Conservation (phyloP, 2,329 filamentous ascomycete genomes). For the Fusarium chuoi region DNA sequence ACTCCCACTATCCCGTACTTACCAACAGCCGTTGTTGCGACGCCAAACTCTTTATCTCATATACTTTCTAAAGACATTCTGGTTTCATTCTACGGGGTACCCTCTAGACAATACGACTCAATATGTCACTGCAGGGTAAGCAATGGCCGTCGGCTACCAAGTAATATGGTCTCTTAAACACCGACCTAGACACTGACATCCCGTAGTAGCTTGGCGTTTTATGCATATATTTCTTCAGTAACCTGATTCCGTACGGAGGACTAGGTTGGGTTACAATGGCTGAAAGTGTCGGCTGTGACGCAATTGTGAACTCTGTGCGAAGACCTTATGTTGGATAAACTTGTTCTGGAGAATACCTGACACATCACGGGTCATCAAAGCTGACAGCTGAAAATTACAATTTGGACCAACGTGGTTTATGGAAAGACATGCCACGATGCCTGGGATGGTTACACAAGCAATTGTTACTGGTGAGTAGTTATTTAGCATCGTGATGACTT, state of each 20-base stretch:
- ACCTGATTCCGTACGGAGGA: neutral
- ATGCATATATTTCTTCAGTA: neutral
- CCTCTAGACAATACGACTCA: neutral
- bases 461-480: neutral
- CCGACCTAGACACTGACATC: neutral
- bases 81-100: neutral
- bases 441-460: slow-evolving; percentile 26
- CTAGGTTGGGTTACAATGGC: neutral
- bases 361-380: neutral
- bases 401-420: slow-evolving; percentile 8
- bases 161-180: neutral
- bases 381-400: slow-evolving; percentile 11
- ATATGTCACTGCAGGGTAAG: neutral
- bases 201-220: neutral
- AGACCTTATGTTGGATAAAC: neutral
- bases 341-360: slow-evolving; percentile 1
- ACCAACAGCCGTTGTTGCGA: neutral
- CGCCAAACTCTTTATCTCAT: neutral
- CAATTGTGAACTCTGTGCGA: neutral
- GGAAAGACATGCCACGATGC: slow-evolving; percentile 15
- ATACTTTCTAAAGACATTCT: neutral
- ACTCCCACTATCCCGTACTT: neutral
- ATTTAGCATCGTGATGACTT: neutral
- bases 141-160: neutral
- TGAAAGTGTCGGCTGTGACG: neutral